Conservation (phyloP, 2,329 filamentous ascomycete genomes). For the Penicillium digitatum region DNA sequence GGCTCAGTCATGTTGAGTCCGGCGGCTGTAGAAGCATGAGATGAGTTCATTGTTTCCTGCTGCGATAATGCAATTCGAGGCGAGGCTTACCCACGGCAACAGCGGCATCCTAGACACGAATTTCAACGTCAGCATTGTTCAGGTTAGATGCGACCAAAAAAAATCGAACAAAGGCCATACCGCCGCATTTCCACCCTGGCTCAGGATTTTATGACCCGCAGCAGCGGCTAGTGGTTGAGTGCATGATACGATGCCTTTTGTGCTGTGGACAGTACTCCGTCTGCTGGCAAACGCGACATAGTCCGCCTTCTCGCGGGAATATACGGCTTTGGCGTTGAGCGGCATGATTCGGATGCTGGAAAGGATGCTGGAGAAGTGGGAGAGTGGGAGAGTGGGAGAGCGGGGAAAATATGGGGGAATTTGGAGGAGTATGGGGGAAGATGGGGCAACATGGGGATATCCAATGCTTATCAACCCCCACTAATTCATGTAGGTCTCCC, state of each 20-base stretch:
- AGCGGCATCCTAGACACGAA: conserved; percentile 70
- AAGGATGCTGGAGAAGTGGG: not conserved
- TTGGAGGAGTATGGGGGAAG: not conserved
- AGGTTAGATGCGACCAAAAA: not conserved
- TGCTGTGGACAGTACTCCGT: conserved; percentile 88
- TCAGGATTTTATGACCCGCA: conserved; percentile 80
- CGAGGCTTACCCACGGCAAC: conserved; percentile 71
- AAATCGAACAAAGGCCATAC: conserved; percentile 52
- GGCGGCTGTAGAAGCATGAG: conserved; percentile 57
- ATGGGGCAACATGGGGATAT: not conserved
- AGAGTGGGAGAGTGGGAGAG: not conserved
- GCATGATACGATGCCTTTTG: conserved; percentile 83
- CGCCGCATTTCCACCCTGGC: conserved; percentile 86
- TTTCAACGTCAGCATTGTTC: not conserved
- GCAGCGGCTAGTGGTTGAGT: conserved; percentile 85
- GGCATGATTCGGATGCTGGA: conserved; percentile 39
- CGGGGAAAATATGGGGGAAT: too few relatives aligned
- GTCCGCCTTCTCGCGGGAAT: conserved; percentile 47
- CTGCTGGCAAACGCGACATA: conserved; percentile 57
- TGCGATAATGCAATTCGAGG: not conserved
- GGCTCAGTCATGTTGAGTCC: conserved; percentile 92
- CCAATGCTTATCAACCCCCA: conserved; percentile 1
- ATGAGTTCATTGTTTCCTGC: conserved; percentile 7
- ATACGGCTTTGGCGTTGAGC: conserved; percentile 49
- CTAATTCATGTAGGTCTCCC: not conserved